phyloP scores from a whole-genome alignment of 164 flowering plant species.

The Dillenia suffruticosa region DNA sequence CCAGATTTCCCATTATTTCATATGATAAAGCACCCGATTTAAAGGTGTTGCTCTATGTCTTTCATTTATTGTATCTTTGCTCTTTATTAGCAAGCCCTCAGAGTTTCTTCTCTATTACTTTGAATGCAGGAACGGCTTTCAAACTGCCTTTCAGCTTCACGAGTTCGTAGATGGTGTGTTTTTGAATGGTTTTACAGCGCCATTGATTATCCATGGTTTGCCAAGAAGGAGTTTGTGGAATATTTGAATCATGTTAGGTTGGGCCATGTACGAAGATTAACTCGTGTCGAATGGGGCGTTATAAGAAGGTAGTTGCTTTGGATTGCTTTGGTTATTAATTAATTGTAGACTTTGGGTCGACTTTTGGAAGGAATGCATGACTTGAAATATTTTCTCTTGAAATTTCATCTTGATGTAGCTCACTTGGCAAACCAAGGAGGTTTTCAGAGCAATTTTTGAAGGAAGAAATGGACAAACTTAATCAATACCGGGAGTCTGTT shows the following conservation, averaged over 20 bases:
- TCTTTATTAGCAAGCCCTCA: background rate
- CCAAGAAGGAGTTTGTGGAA: constrained; percentile 89
- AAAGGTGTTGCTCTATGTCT: constrained; percentile 31
- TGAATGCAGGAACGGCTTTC: constrained; percentile 58
- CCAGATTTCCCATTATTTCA: constrained; percentile 19
- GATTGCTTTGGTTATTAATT: background rate
- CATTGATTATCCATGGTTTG: constrained; percentile 96
- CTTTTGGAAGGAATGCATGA: background rate
- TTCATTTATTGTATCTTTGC: background rate
- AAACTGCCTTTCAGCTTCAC: constrained; percentile 50
- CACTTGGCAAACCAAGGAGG: constrained; percentile 93
- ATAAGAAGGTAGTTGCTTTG: constrained; percentile 66
- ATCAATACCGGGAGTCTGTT: constrained; percentile 83
- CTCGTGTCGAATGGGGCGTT: constrained; percentile 98
- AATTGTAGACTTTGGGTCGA: background rate
- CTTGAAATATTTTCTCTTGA: background rate
- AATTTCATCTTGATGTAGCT: constrained; percentile 44
- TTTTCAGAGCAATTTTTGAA: constrained; percentile 74
- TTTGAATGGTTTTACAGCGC: constrained; percentile 98
- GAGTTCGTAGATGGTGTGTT: constrained; percentile 75
- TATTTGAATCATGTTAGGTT: constrained; percentile 89
- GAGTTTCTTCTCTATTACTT: background rate
- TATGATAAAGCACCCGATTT: constrained; percentile 31
- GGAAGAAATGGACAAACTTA: constrained; percentile 85
- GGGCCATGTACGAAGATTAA: constrained; percentile 86